Evolutionary conservation across 495 filamentous ascomycete species (phyloP), one percentile per base, ranked within the genome.

Genomic region (Tuber indicum): DNA sequence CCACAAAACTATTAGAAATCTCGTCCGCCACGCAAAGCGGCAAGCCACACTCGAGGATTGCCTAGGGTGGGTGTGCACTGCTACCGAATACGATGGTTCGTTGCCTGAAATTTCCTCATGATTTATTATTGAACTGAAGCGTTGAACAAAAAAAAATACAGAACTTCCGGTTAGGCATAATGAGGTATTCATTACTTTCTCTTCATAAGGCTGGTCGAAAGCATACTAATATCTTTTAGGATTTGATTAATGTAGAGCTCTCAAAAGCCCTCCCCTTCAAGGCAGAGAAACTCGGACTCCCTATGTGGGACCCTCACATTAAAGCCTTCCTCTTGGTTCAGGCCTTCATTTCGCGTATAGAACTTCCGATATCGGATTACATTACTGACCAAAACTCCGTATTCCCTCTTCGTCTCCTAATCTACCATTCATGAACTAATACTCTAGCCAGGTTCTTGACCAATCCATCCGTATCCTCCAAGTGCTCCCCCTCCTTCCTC

Each of bases 91-190:
- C 84, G 94, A 98, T 83, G 81, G 80, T 81, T 72, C 10, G 71
- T 45, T 72, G 14, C 26, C 32, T 17, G 12, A 66, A 16, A 17
- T 71, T 19, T 6, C 42, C 19, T 52, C 19, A 3, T 19, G 16
- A 47, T 74, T 42, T 26, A 47, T 44, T n/a, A 21, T 70, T 16
- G 39, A 72, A 72, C 23, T 12, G 19, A 21, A 8, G 41, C 52
- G 39, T 44, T 81, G 74, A 41, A 49, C 41, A 19, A 62, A 74
- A 23, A 49, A 21, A n/a, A 52, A 10, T 72, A 39, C 36, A 80
- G 96, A 99, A 84, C 90, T 99, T 17, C 96, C 96, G 0, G 96
- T 98, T n/a, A 92, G 96, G 7, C 96, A 99, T 85, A 99, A 99
- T 84, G 96, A 99, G 58, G 58, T 66, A 66, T 17, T 17, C 6